Percentiles rank a stretch among this genome's conserved stretches.
Conservation (phyloP, 371 early-diverging fungal species). For the Rhizopus stolonifer region DNA sequence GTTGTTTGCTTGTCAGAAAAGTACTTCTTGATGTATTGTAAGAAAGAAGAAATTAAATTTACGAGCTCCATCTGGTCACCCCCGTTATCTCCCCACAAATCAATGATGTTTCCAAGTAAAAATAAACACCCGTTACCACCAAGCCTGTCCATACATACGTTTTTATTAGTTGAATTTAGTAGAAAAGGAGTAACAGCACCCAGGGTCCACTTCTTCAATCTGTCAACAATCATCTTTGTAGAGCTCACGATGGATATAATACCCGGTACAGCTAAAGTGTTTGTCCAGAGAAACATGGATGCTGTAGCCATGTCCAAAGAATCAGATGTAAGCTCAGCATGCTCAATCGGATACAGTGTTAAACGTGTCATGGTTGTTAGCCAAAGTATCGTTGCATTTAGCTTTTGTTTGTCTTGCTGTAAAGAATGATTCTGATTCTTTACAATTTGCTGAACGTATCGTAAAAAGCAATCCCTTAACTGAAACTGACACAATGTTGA, state of each 20-base stretch:
- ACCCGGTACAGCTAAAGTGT: slow-evolving; percentile 24
- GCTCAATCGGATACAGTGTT: slow-evolving; percentile 45
- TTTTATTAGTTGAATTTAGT: neutral
- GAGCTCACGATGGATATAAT: slow-evolving; percentile 19
- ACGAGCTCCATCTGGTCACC: slow-evolving; percentile 18
- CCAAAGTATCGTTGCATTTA: slow-evolving; percentile 51
- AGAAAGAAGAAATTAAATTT: slow-evolving; percentile 28
- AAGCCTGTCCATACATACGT: slow-evolving; percentile 6
- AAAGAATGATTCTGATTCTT: slow-evolving; percentile 40
- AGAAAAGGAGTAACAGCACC: slow-evolving; percentile 6
- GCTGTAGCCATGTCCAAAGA: slow-evolving; percentile 14
- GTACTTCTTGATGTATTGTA: slow-evolving; percentile 37
- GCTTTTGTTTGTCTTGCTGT: slow-evolving; percentile 27
- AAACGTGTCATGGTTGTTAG: slow-evolving; percentile 52
- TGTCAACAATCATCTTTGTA: slow-evolving; percentile 16
- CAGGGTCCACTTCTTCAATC: slow-evolving; percentile 18
- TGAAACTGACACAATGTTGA: slow-evolving; percentile 20
- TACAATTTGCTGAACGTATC: slow-evolving; percentile 34
- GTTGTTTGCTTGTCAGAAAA: slow-evolving; percentile 50
- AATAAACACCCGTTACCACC: slow-evolving; percentile 57
- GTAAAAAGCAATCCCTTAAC: slow-evolving; percentile 29
- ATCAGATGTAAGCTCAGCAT: slow-evolving; percentile 28
- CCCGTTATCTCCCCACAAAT: slow-evolving; percentile 27
- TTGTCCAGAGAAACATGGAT: slow-evolving; percentile 22
- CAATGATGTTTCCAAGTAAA: slow-evolving; percentile 56